Percentiles rank a stretch among this genome's conserved stretches.
These are phyloP conservation scores for Apiotrichum mycotoxinovorans DNA, from an alignment of 1,284 basidiomycete genomes.

Conservation along the genomic window DNA sequence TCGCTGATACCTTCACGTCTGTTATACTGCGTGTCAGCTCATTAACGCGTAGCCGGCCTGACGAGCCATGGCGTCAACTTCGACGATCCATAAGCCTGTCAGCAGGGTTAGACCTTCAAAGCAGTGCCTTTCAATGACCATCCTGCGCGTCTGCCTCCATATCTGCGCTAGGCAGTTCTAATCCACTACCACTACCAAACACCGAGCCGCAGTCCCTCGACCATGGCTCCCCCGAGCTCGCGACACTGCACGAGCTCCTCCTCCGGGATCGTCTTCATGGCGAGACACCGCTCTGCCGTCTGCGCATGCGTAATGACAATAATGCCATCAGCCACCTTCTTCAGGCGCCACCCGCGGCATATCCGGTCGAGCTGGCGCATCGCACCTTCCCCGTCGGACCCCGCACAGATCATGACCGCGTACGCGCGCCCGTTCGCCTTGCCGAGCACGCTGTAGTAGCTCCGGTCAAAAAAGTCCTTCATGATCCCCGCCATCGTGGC, in stretches of 20 bases:
- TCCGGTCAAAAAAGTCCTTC: conserved; percentile 20
- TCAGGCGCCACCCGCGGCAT: conserved; percentile 16
- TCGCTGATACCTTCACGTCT: too few relatives aligned
- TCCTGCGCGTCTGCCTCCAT: not conserved
- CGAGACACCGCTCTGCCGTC: conserved; percentile 11
- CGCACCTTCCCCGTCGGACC: conserved; percentile 14
- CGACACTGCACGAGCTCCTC: conserved; percentile 10
- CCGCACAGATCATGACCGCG: conserved; percentile 18
- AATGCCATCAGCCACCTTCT: conserved; percentile 11
- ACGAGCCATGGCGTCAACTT: too few relatives aligned
- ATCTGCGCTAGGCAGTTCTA: not conserved
- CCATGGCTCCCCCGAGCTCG: conserved; percentile 14
- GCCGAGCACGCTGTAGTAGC: conserved; percentile 15
- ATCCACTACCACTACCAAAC: conserved; percentile 15
- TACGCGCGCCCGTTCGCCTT: conserved; percentile 17
- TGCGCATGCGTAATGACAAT: conserved; percentile 18
- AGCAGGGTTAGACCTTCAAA: too few relatives aligned
- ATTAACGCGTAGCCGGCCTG: too few relatives aligned
- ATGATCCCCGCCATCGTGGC: conserved; percentile 14
- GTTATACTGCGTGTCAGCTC: too few relatives aligned
- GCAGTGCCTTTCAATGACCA: too few relatives aligned
- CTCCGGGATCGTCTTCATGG: conserved; percentile 8
- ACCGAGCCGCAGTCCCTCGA: conserved; percentile 15
- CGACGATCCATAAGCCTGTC: too few relatives aligned
- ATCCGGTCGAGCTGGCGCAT: conserved; percentile 18